phyloP scores from a whole-genome alignment of 768 basidiomycete species.

The Kwoniella sp. region DNA sequence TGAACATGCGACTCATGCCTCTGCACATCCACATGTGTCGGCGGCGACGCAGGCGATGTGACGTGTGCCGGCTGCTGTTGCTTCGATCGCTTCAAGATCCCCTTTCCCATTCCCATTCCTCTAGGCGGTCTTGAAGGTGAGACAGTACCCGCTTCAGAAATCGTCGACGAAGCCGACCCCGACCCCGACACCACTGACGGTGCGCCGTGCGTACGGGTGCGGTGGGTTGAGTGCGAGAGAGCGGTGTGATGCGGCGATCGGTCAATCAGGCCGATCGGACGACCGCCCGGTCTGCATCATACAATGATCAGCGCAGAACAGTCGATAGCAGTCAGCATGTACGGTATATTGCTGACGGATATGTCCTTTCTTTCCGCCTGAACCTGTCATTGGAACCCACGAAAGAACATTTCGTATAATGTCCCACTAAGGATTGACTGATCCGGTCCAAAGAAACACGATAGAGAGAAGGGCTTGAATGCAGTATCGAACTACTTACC shows the following conservation, averaged over 20 bases:
- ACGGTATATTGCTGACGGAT: no score
- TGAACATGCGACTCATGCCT: background rate
- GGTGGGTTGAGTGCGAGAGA: background rate
- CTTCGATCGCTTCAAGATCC: background rate
- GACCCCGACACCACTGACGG: background rate
- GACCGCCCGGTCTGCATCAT: slow-evolving; percentile 1
- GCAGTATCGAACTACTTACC: no score
- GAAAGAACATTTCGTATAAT: no score
- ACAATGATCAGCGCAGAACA: no score
- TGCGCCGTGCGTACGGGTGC: background rate
- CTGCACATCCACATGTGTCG: background rate
- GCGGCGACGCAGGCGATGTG: background rate
- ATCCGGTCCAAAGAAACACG: background rate
- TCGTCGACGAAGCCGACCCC: slow-evolving; percentile 1
- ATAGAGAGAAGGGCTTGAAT: no score
- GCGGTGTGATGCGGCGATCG: no score
- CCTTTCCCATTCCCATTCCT: background rate
- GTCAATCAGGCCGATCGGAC: slow-evolving; percentile 8
- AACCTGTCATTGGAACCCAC: no score
- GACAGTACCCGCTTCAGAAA: slow-evolving; percentile 14
- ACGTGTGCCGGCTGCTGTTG: no score
- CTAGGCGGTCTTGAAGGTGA: slow-evolving; percentile 4
- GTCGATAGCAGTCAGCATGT: no score
- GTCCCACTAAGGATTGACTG: no score
- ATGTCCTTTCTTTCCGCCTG: no score